Evolutionary conservation across 257 asterid genomes (phyloP).

Genomic region (Capsicum rhomboideum): DNA sequence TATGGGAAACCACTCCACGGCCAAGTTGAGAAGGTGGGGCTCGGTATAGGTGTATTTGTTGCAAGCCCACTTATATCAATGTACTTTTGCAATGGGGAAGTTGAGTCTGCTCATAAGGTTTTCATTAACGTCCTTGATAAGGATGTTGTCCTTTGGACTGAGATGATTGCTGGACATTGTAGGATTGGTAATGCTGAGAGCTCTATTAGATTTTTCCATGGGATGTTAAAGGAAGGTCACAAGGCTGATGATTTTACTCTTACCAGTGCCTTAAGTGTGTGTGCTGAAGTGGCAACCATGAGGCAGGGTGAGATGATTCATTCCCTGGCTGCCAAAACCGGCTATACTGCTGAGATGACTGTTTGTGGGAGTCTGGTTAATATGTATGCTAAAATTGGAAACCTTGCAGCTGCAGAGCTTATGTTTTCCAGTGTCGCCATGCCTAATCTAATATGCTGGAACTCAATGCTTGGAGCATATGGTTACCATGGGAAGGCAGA

Average conservation of each 20-base stretch:
- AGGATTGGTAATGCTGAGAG: conserved; percentile 53
- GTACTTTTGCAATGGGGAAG: conserved; percentile 58
- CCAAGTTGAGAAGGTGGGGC: conserved; percentile 56
- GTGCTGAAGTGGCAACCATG: conserved; percentile 67
- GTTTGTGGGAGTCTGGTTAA: conserved; percentile 63
- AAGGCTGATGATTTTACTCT: conserved; percentile 47
- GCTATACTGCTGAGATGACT: conserved; percentile 41
- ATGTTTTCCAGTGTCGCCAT: conserved; percentile 22
- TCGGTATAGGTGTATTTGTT: conserved; percentile 26
- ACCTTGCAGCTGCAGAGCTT: conserved; percentile 42
- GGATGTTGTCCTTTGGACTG: conserved; percentile 85
- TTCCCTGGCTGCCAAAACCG: conserved; percentile 47
- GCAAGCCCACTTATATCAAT: conserved; percentile 57
- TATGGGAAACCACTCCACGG: conserved; percentile 79
- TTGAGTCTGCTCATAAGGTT: conserved; percentile 37
- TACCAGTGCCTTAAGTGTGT: conserved; percentile 61
- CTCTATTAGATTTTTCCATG: conserved; percentile 43
- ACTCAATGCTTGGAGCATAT: conserved; percentile 72
- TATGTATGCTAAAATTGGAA: conserved; percentile 81
- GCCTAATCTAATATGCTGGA: conserved; percentile 72
- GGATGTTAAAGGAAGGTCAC: conserved; percentile 31
- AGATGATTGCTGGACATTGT: conserved; percentile 75
- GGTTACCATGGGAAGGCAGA: conserved; percentile 62
- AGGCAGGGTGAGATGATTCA: conserved; percentile 80
- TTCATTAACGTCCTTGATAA: conserved; percentile 35